Conservation (phyloP, 192 early-diverging fungal genomes). For the Dissophora globulifera region DNA sequence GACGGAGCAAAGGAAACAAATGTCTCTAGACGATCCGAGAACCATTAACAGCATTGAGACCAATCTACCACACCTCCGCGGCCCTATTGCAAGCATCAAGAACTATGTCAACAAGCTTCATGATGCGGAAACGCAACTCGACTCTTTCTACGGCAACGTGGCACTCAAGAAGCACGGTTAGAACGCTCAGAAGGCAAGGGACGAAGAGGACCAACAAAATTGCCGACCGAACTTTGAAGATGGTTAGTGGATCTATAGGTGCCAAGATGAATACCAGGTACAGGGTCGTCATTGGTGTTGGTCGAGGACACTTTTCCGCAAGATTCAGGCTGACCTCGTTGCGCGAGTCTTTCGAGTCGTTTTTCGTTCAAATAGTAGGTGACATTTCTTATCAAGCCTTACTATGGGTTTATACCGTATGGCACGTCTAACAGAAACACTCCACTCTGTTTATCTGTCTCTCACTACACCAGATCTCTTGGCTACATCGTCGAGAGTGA, state of each 20-base stretch:
- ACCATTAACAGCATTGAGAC: slow-evolving; percentile 2
- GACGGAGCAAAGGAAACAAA: not conserved
- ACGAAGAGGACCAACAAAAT: slow-evolving; percentile 8
- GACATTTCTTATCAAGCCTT: not conserved
- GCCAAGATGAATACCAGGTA: slow-evolving; percentile 1
- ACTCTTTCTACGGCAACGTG: slow-evolving; percentile 2
- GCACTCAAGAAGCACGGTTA: slow-evolving; percentile 8
- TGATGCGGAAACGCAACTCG: not conserved
- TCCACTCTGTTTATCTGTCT: too few relatives aligned
- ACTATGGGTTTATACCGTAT: too few relatives aligned
- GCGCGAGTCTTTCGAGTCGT: slow-evolving; percentile 12
- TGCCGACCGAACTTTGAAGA: slow-evolving; percentile 13
- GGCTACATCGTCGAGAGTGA: slow-evolving; percentile 24
- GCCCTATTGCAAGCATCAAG: not conserved
- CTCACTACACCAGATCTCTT: slow-evolving; percentile 4
- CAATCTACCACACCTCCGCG: not conserved
- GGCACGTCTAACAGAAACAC: too few relatives aligned
- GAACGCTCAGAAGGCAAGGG: slow-evolving; percentile 8
- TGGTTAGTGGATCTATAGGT: slow-evolving; percentile 12
- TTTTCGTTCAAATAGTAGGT: slow-evolving; percentile 19
- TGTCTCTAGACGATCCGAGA: not conserved
- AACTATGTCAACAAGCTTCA: not conserved
- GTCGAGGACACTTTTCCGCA: slow-evolving; percentile 16
- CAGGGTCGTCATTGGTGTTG: slow-evolving; percentile 15
- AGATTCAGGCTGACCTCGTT: slow-evolving; percentile 12